These are phyloP conservation scores for Rhododendron kiyosumense DNA, from an alignment of 148 eudicot genomes.

Conservation along the genomic window DNA sequence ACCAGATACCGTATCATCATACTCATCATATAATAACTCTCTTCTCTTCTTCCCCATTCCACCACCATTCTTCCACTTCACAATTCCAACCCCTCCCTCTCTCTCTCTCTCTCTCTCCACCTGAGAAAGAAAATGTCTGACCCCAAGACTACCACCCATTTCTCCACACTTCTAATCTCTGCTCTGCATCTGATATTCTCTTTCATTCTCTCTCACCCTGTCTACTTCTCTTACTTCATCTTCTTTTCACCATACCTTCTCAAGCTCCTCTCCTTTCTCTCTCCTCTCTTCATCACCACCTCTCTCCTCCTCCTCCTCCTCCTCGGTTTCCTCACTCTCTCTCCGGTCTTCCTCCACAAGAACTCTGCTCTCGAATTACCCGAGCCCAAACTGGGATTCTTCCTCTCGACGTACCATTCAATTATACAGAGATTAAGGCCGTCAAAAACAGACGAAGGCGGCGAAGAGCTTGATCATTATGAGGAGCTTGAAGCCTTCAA, in stretches of 20 bases:
- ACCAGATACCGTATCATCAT: not conserved
- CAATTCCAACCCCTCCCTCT: not conserved
- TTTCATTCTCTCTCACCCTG: conserved; percentile 47
- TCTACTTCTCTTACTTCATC: conserved; percentile 67
- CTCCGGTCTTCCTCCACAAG: conserved; percentile 15
- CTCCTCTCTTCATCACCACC: conserved; percentile 57
- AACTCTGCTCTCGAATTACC: not conserved
- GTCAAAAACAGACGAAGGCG: conserved; percentile 14
- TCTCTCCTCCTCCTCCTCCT: conserved; percentile 35
- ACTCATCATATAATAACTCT: too few relatives aligned
- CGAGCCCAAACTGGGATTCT: conserved; percentile 18
- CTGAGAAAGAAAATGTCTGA: conserved; percentile 38
- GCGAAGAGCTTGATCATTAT: conserved; percentile 11
- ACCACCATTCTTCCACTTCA: conserved; percentile 10
- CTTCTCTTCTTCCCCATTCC: conserved; percentile 17
- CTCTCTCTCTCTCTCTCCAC: conserved; percentile 6
- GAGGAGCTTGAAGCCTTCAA: conserved; percentile 57
- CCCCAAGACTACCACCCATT: conserved; percentile 17
- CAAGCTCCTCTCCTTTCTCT: conserved; percentile 24
- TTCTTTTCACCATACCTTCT: conserved; percentile 72
- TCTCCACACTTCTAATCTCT: conserved; percentile 21
- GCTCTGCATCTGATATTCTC: conserved; percentile 28
- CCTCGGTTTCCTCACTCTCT: conserved; percentile 23
- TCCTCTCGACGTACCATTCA: conserved; percentile 13
- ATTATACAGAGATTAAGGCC: conserved; percentile 15